Base-by-base conservation (phyloP, 2,329 filamentous ascomycete species). In the Fusarium sororula region DNA sequence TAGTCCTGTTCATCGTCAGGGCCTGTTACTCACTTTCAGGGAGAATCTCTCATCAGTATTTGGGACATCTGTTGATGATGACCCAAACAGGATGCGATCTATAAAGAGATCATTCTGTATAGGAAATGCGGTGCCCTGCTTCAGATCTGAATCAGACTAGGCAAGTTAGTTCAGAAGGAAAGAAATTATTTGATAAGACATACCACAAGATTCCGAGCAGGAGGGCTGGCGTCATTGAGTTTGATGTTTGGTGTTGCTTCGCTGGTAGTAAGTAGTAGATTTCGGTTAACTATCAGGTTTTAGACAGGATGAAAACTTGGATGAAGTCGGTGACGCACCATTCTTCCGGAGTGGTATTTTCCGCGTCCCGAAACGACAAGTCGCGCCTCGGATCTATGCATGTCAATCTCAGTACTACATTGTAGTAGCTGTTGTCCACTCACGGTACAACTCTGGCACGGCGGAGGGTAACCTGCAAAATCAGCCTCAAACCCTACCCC, bases 341-440 rank as follows among this genome's bases (percentile, higher is more conserved):
- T 76, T 76, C 30, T 75, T 76, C 30, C 74, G 56, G 5, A 68
- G 22, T 4, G 74, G 74, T 20, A 76, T 57, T 26, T 76, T 76
- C 26, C 74, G 66, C 15, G 64, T 63, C 3, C 74, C 74, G n/a
- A 76, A 76, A 15, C 50, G 56, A 58, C 74, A 76, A 10, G 45
- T 47, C 24, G 32, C 38, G 7, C 39, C 58, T 15, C 74, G 72
- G 37, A 61, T 57, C 73, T 75, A 48, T 6, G 5, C 12, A 22
- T 7, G 51, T 75, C 39, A 75, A 32, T 20, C 5, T 17, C 2
- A 39, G 32, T 7, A 13, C 20, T 2, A 14, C 10, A 9, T 5
- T 10, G 24, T 13, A 3, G 15, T 32, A 5, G 14, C 18, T 5
- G 17, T 22, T 2, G 17, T 15, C 7, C 9, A 61, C 72, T n/a